Evolutionary conservation across 352 stramenopile genomes (phyloP), one percentile per base, ranked within the genome.

Genomic region (Globisporangium cystogenes): DNA sequence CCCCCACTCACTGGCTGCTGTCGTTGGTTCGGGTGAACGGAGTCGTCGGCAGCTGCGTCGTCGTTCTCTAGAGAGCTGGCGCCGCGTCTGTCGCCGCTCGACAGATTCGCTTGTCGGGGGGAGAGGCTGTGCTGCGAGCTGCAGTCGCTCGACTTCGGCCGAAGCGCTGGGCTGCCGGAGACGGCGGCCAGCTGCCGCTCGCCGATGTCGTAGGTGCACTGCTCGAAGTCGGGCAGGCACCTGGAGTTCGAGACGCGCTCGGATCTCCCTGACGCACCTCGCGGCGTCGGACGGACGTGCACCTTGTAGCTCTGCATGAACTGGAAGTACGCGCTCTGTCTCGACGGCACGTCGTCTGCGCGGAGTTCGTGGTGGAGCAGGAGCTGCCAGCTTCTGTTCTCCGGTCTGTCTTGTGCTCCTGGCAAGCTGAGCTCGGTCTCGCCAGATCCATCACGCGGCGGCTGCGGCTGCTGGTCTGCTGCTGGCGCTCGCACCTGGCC

Each of bases 241-340:
- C 8, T 33, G 4, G 27, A 12, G 18, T 12, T 50, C 23, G 27
- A 3, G 16, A 31, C 20, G 24, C 14, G 29, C n/a, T 59, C 33
- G 33, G 33, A 3, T 7, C 3, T 2, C 14, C 36, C 36, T 7
- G 36, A 41, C 18, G 36, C 12, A 37, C 1, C 27, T 3, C 33
- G 16, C 4, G 5, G 35, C 6, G 33, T 20, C 23, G 40, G 33
- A 0, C 63, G 73, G 20, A 84, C 60, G 14, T 64, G 54, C 7
- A 86, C 67, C 55, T 76, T 78, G 59, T 86, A 88, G 45, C 72
- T 75, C 3, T 36, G 46, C 73, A 86, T 88, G 51, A 82, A 74
- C 20, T 70, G 48, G 53, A 72, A 85, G 53, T 76, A 88, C 8
- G 45, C 57, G 1, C 63, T 48, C 54, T 83, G 66, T 48, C 62